A percentile compares a stretch with the other conserved stretches of the same genome.
These are phyloP conservation scores for Claviceps digitariae DNA, from an alignment of 2,329 filamentous ascomycete genomes.

Conservation along the genomic window DNA sequence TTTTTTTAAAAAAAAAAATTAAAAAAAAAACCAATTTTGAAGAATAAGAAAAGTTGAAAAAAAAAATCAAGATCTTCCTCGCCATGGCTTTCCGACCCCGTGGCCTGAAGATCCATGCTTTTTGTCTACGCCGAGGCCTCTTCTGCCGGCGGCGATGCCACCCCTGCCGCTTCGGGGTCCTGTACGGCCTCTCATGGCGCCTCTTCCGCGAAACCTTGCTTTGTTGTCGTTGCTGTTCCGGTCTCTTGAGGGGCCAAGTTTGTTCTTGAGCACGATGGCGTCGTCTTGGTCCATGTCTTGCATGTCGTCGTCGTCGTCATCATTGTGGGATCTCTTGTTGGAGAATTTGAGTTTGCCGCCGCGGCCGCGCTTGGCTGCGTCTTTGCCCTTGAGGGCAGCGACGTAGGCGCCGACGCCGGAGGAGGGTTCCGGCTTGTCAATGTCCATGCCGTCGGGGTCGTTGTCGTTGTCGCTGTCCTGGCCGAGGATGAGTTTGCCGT, in stretches of 20 bases:
- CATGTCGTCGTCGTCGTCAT: slow-evolving; percentile 34
- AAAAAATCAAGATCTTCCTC: slow-evolving; percentile 9
- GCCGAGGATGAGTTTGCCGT: slow-evolving; percentile 70
- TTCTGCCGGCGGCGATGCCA: slow-evolving; percentile 31
- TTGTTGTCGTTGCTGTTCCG: slow-evolving; percentile 8
- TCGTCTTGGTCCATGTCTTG: slow-evolving; percentile 41
- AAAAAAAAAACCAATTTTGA: too few species aligned
- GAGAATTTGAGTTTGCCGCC: slow-evolving; percentile 60
- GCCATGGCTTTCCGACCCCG: slow-evolving; percentile 28
- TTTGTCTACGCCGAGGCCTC: slow-evolving; percentile 38
- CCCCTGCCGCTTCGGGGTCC: slow-evolving; percentile 32
- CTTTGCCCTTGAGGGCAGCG: slow-evolving; percentile 53
- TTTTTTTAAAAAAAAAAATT: too few species aligned
- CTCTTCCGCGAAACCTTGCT: slow-evolving; percentile 12
- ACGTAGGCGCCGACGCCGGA: slow-evolving; percentile 55
- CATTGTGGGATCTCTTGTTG: slow-evolving; percentile 40
- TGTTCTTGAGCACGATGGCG: slow-evolving; percentile 38
- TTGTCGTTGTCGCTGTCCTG: slow-evolving; percentile 35
- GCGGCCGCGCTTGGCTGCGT: slow-evolving; percentile 49
- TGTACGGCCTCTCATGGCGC: slow-evolving; percentile 16
- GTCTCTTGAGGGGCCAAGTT: slow-evolving; percentile 25
- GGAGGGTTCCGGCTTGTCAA: slow-evolving; percentile 51
- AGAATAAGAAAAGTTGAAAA: too few species aligned
- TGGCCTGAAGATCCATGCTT: slow-evolving; percentile 25
- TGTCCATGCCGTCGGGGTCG: slow-evolving; percentile 43